phyloP scores from a whole-genome alignment of 805 yeast species.

The Teunomyces panamensis region DNA sequence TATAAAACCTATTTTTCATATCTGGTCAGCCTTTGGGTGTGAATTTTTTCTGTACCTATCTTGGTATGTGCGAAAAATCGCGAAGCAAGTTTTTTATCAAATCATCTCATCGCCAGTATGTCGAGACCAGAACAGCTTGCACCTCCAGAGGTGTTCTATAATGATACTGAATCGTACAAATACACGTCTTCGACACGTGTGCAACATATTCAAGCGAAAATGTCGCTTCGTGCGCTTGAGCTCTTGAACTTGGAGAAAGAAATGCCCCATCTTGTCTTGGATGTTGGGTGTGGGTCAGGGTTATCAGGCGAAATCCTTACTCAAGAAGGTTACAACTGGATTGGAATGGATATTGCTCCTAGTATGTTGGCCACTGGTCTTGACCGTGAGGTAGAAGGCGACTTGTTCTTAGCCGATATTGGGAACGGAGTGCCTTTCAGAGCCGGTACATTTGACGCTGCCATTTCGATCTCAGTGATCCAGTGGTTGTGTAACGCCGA shows the following conservation, averaged over 20 bases:
- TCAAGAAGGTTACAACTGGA: conserved; percentile 92
- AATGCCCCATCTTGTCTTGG: conserved; percentile 67
- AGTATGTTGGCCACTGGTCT: conserved; percentile 94
- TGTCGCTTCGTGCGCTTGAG: conserved; percentile 93
- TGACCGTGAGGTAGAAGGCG: conserved; percentile 92
- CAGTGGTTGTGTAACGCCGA: conserved; percentile 99
- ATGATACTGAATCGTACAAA: conserved; percentile 84
- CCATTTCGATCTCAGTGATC: conserved; percentile 88
- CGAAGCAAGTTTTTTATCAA: background rate
- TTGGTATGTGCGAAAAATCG: background rate
- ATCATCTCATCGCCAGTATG: conserved; percentile 42
- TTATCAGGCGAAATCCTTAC: conserved; percentile 89
- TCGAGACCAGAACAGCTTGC: conserved; percentile 96
- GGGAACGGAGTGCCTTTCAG: conserved; percentile 94
- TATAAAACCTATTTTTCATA: background rate
- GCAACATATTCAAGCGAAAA: conserved; percentile 96
- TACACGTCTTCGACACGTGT: conserved; percentile 94
- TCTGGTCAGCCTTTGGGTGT: too few relatives aligned
- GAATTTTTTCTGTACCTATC: too few relatives aligned
- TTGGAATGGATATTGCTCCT: conserved; percentile 95
- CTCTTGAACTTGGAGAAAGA: conserved; percentile 67
- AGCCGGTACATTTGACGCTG: conserved; percentile 96
- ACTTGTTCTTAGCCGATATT: conserved; percentile 85
- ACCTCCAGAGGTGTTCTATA: conserved; percentile 93
- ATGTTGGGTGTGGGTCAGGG: conserved; percentile 97